Conservation (phyloP, 257 asterid species). For the Craterostigma plantagineum region DNA sequence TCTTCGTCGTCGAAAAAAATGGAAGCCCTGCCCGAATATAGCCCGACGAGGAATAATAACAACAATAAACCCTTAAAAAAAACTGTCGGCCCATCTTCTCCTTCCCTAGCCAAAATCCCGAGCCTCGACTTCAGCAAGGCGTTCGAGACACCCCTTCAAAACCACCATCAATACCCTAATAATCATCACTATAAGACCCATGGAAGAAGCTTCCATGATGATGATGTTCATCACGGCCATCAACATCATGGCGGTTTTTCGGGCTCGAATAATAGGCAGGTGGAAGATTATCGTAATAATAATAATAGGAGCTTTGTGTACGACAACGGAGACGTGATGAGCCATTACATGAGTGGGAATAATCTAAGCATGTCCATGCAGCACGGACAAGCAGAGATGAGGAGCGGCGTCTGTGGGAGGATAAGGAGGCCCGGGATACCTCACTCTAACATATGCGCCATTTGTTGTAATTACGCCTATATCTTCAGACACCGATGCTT, state of each 20-base stretch:
- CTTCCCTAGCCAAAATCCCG: constrained; percentile 35
- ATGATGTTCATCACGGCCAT: no score
- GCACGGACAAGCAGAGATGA: constrained; percentile 8
- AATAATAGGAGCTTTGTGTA: constrained; percentile 20
- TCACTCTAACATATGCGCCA: constrained; percentile 62
- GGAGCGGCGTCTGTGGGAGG: constrained; percentile 15
- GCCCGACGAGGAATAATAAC: no score
- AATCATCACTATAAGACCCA: background rate
- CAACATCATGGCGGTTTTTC: no score
- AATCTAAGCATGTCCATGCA: constrained; percentile 11
- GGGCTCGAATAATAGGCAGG: background rate
- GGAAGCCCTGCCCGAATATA: constrained; percentile 11
- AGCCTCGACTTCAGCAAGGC: constrained; percentile 53
- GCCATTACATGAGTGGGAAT: constrained; percentile 25
- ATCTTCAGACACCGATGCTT: constrained; percentile 60
- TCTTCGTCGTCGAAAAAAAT: background rate
- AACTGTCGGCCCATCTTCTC: constrained; percentile 11
- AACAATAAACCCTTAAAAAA: no score
- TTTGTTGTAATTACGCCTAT: constrained; percentile 45
- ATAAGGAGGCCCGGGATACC: constrained; percentile 68
- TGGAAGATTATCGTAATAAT: no score
- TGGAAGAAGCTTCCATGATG: background rate
- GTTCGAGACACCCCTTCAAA: constrained; percentile 20
- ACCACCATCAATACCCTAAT: background rate
- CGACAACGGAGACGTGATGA: constrained; percentile 27